Evolutionary conservation across 768 basidiomycete species (phyloP).

Genomic region (Pleurotus ostreatus): DNA sequence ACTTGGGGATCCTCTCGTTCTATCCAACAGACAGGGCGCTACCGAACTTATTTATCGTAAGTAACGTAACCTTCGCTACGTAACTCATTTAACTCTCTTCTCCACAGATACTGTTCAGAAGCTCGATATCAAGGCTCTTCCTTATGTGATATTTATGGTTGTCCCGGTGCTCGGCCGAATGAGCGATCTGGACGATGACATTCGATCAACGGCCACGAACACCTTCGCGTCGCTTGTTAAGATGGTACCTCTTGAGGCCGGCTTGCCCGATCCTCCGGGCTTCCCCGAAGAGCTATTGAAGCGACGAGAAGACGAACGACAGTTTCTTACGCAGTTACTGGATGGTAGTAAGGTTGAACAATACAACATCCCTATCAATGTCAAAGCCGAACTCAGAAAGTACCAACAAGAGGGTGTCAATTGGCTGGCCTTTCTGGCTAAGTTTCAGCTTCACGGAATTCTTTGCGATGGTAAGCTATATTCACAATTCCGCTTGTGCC

Average conservation of each 20-base stretch:
- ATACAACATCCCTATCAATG: conserved; percentile 78
- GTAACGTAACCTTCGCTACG: conserved; percentile 25
- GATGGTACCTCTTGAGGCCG: conserved; percentile 97
- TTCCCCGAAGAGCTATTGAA: conserved; percentile 87
- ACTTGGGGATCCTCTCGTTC: conserved; percentile 70
- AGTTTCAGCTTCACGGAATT: conserved; percentile 96
- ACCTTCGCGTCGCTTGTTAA: conserved; percentile 96
- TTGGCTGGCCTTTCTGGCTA: conserved; percentile 97
- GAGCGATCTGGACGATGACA: conserved; percentile 91
- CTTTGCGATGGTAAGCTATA: conserved; percentile 83
- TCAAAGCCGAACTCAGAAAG: conserved; percentile 93
- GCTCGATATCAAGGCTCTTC: conserved; percentile 90
- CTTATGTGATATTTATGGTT: conserved; percentile 95
- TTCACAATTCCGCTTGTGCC: not conserved
- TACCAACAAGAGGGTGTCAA: conserved; percentile 99
- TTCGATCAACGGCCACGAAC: conserved; percentile 92
- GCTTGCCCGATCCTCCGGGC: conserved; percentile 92
- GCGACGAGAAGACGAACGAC: conserved; percentile 81
- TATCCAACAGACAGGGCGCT: conserved; percentile 82
- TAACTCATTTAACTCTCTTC: no score
- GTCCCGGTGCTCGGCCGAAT: conserved; percentile 96
- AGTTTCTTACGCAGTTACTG: conserved; percentile 89
- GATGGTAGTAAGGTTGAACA: conserved; percentile 94
- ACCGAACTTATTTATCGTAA: conserved; percentile 88
- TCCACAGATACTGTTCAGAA: conserved; percentile 80